Evolutionary conservation across 768 basidiomycete species (phyloP).

Genomic region (Naganishia vishniacii): DNA sequence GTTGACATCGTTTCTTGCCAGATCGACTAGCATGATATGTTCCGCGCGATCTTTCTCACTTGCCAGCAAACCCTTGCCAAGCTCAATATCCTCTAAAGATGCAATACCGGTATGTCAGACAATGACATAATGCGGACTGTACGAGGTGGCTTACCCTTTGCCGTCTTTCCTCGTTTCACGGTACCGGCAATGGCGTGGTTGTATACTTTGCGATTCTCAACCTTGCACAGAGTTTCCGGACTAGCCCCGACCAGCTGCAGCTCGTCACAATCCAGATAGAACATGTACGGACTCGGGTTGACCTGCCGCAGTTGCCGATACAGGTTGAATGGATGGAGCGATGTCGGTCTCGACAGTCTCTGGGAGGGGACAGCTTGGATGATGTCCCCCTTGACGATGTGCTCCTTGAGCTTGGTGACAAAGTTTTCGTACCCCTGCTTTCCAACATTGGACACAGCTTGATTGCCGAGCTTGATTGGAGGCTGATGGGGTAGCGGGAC

Average conservation of each 20-base stretch:
- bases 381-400: constrained; percentile 92
- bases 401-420: constrained; percentile 85
- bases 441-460: constrained; percentile 82
- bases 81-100: constrained; percentile 74
- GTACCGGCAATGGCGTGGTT: constrained; percentile 99
- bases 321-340: constrained; percentile 92
- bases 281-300: constrained; percentile 99
- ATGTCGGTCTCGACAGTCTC: constrained; percentile 73
- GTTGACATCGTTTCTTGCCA: constrained; percentile 97
- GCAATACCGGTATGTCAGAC: not conserved
- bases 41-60: constrained; percentile 96
- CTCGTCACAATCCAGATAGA: constrained; percentile 89
- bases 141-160: constrained; percentile 63
- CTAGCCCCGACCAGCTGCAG: constrained; percentile 95
- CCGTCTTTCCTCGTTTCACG: constrained; percentile 73
- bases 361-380: constrained; percentile 99
- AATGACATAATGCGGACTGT: not conserved
- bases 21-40: constrained; percentile 97
- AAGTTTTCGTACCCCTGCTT: constrained; percentile 84
- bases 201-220: constrained; percentile 81
- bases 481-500: constrained; percentile 56
- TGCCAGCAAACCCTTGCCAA: constrained; percentile 66
- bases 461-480: constrained; percentile 50
- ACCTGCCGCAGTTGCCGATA: constrained; percentile 88
- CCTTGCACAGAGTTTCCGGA: constrained; percentile 95